Evolutionary conservation across 805 yeast species (phyloP).

Genomic region (Saccharomycodes ludwigii): DNA sequence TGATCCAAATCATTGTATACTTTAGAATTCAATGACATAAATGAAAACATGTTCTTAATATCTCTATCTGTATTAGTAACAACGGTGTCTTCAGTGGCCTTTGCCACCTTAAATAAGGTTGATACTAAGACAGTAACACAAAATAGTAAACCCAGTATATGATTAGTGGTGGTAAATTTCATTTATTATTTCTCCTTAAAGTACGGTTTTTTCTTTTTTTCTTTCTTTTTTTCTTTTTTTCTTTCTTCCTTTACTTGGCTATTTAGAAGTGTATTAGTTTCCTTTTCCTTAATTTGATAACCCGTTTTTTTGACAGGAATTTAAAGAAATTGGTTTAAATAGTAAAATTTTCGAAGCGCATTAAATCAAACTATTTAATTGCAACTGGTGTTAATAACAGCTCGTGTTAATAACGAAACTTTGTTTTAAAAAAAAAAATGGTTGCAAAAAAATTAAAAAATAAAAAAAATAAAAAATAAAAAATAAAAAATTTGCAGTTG

Average conservation of each 20-base stretch:
- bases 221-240: background rate
- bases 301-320: too few relatives aligned
- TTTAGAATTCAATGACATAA: slow-evolving; percentile 10
- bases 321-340: too few relatives aligned
- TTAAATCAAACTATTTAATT: too few relatives aligned
- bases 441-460: too few relatives aligned
- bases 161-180: background rate
- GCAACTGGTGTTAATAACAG: too few relatives aligned
- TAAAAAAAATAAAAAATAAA: background rate
- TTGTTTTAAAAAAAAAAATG: too few relatives aligned
- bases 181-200: background rate
- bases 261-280: too few relatives aligned
- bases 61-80: slow-evolving; percentile 6
- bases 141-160: background rate
- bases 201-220: background rate
- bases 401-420: too few relatives aligned
- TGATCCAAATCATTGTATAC: slow-evolving; percentile 6
- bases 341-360: too few relatives aligned
- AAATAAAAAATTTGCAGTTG: background rate
- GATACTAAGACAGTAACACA: background rate
- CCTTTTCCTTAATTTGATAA: too few relatives aligned
- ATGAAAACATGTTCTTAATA: slow-evolving; percentile 6
- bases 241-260: too few relatives aligned
- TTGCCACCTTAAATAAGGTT: background rate
- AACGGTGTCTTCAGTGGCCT: slow-evolving; percentile 4